Base-by-base conservation (phyloP, 345 rosid genomes). In the Pistacia atlantica region DNA sequence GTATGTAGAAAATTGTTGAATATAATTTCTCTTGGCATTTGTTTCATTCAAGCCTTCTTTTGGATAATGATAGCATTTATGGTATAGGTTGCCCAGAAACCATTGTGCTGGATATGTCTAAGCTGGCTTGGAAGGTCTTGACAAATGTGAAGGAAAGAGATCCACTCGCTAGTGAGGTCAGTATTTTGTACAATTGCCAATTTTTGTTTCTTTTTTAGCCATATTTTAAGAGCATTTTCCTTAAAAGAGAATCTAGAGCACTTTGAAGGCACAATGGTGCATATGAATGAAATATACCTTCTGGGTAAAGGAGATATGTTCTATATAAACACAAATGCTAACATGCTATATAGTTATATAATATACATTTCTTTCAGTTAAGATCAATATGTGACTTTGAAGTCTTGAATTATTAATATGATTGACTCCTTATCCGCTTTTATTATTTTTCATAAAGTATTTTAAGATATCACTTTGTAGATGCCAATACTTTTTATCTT, bases 91-190 rank as follows among this genome's bases (percentile, higher is more conserved):
- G 97, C 85, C 80, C 79, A 35, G 98, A 92, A 83, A 96, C 99
- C 61, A 85, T 92, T 81, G 90, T 85, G 82, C 87, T 96, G 73
- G 86, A 89, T 71, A 92, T 96, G 98, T 82, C 97, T 42, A 96
- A 93, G 88, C 87, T 96, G 45, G 91, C 84, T 45, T 93, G 97
- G 97, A 88, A 97, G 49, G 78, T 84, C 71, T 80, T 89, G 85
- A 78, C 92, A 54, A 83, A 81, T 75, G 93, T 91, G 76, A 89
- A 80, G 85, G 88, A 87, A 81, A 90, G 99, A 79, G 92, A 93
- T 87, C 93, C 98, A 5, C 97, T 96, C 71, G 98, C 97, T 75
- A 96, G 99, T 49, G 99, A 96, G 99, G 99, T 96, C 35, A 75
- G 65, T 80, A 72, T 72, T 79, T 54, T 72, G 5, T 52, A 73